Percentiles rank a stretch among this genome's conserved stretches.
These are phyloP conservation scores for Sporisorium iseilematis-ciliati DNA, from an alignment of 1,284 basidiomycete genomes.

Conservation along the genomic window DNA sequence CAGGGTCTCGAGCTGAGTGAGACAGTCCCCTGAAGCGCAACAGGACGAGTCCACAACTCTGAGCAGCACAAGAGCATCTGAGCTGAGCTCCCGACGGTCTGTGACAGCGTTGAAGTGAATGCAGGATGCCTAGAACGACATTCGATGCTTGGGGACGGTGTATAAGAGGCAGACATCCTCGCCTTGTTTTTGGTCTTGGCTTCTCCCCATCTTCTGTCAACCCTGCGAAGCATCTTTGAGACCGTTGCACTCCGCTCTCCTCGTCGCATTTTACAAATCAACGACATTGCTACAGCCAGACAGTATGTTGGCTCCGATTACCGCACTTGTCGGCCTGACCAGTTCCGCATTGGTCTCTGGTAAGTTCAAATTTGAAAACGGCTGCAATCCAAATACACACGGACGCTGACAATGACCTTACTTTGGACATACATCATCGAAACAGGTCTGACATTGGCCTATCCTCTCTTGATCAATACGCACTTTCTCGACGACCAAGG, in stretches of 20 bases:
- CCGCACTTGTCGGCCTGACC: conserved; percentile 36
- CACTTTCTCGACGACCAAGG: conserved; percentile 39
- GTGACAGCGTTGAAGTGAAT: too few relatives aligned
- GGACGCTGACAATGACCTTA: conserved; percentile 1
- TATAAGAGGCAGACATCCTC: too few relatives aligned
- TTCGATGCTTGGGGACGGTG: too few relatives aligned
- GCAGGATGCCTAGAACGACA: too few relatives aligned
- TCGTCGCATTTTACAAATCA: background rate
- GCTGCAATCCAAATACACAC: background rate
- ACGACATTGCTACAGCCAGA: background rate
- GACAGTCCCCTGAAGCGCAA: too few relatives aligned
- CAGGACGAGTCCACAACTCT: too few relatives aligned
- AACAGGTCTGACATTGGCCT: conserved; percentile 29
- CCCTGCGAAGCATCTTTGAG: background rate
- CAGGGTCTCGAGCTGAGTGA: background rate
- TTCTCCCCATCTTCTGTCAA: too few relatives aligned
- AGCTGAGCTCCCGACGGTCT: too few relatives aligned
- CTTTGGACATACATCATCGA: background rate
- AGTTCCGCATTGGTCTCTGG: conserved; percentile 32
- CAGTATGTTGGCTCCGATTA: conserved; percentile 29
- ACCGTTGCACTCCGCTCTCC: background rate
- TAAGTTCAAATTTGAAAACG: background rate
- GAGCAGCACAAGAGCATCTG: too few relatives aligned
- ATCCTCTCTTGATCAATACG: conserved; percentile 34
- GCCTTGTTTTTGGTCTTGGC: too few relatives aligned